phyloP scores from a whole-genome alignment of 345 rosid species.

The Linum lewisii region DNA sequence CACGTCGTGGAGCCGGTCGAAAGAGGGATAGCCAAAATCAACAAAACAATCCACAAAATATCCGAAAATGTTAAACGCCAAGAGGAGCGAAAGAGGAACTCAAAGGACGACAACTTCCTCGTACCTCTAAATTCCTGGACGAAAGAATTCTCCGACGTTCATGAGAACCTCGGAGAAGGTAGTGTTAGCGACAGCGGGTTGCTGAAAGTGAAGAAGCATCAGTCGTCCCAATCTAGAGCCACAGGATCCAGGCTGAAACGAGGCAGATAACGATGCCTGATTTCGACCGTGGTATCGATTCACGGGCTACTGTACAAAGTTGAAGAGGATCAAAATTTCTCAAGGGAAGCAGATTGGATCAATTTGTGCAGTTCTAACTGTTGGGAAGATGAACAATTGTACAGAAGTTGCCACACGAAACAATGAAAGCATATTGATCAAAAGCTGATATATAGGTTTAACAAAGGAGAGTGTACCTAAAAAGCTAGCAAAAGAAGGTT shows the following conservation, averaged over 20 bases:
- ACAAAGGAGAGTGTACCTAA: no score
- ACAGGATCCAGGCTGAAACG: constrained; percentile 25
- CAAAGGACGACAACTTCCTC: constrained; percentile 76
- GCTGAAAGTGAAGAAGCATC: constrained; percentile 49
- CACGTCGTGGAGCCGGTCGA: constrained; percentile 98
- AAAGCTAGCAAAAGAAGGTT: no score
- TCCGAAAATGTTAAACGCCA: constrained; percentile 81
- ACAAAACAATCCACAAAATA: constrained; percentile 69
- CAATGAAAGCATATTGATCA: no score
- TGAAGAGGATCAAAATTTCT: no score
- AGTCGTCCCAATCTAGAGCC: constrained; percentile 28
- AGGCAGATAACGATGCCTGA: constrained; percentile 29
- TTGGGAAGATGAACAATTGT: constrained; percentile 10
- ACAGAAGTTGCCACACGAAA: constrained; percentile 9
- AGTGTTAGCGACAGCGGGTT: constrained; percentile 88
- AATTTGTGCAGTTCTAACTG: constrained; percentile 9
- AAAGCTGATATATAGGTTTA: no score
- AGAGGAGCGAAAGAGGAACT: constrained; percentile 55
- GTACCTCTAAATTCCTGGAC: constrained; percentile 76
- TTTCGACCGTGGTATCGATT: no score
- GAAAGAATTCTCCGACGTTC: constrained; percentile 71
- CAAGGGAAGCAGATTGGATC: no score
- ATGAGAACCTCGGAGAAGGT: constrained; percentile 52
- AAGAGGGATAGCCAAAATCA: constrained; percentile 86
- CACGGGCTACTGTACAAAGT: not conserved